Base-by-base conservation (phyloP, 306 rosid species). In the Gillenia trifoliata region DNA sequence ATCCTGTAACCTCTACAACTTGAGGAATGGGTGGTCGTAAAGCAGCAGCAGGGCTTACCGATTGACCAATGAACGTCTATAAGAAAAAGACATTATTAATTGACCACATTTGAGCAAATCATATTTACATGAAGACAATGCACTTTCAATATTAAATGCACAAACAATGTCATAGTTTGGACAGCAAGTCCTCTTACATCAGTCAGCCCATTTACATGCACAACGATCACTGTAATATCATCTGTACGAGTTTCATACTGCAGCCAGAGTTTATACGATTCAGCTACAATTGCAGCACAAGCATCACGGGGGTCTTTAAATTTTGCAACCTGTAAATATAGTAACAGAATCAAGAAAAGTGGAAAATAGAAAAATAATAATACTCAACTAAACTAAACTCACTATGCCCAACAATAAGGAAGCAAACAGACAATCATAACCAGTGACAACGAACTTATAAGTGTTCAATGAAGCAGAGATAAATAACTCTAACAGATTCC, bases 161-260 rank as follows among this genome's bases (percentile, higher is more conserved):
- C 20, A 20, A 56, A 41, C 33, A 34, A 64, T 4, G 33, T 57
- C 29, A 74, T 25, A 52, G 38, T 66, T 17, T 69, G 63, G 45
- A 59, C 28, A 75, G 75, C 33, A 74, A 82, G 78, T 38, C 45
- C 56, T 5, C 89, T 74, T 90, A 95, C 99, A 76, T 85, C 82
- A 72, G 86, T 89, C 65, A 95, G 89, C 59, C 97, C 99, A 77
- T 83, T 84, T 56, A 95, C 54, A 81, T 95, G 99, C 90, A 95
- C 98, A 80, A 95, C 87, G 6, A 95, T 92, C 80, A 95, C 86
- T 33, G 99, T 95, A 74, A 95, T 95, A 85, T 95, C 99, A 83
- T 95, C 99, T 41, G 99, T 95, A 74, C 99, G 99, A 79, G 99
- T 92, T 85, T 95, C 99, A 72, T 83, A 95, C 78, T 95, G 99